phyloP scores from a whole-genome alignment of 345 rosid genomes.

The Salix purpurea region DNA sequence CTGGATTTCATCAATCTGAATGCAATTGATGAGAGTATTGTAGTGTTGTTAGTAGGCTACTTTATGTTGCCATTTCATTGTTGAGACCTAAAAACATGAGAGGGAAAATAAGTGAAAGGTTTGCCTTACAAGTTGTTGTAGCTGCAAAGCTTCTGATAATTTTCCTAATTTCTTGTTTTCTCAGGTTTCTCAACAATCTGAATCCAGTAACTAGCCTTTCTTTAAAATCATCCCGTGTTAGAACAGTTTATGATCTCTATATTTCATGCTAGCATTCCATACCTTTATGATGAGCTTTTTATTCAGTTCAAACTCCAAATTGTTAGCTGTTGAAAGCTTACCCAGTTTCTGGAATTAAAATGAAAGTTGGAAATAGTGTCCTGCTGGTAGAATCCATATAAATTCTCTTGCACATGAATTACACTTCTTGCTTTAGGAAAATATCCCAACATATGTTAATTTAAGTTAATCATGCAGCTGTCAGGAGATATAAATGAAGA shows the following conservation, averaged over 20 bases:
- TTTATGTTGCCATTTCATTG: no score
- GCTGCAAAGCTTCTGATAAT: background rate
- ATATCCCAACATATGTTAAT: constrained; percentile 5
- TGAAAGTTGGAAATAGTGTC: background rate
- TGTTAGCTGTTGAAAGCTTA: background rate
- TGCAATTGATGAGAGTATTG: no score
- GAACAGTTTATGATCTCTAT: background rate
- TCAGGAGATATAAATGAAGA: constrained; percentile 90
- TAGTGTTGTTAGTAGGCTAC: no score
- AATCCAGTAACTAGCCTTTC: background rate
- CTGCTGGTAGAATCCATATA: background rate
- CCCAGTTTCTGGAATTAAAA: background rate
- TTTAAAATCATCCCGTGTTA: background rate
- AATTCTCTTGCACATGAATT: background rate
- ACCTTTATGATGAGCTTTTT: background rate
- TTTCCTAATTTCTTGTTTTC: background rate
- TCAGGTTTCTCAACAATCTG: constrained; percentile 9
- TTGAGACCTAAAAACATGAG: background rate
- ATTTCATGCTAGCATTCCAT: background rate
- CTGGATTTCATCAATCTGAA: no score
- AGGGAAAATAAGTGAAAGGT: background rate
- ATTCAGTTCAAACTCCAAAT: background rate
- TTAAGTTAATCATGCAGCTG: constrained; percentile 40
- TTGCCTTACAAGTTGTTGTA: background rate
- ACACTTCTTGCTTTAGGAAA: background rate